Evolutionary conservation across 148 eudicot species (phyloP).

Genomic region (Fagopyrum homotropicum): DNA sequence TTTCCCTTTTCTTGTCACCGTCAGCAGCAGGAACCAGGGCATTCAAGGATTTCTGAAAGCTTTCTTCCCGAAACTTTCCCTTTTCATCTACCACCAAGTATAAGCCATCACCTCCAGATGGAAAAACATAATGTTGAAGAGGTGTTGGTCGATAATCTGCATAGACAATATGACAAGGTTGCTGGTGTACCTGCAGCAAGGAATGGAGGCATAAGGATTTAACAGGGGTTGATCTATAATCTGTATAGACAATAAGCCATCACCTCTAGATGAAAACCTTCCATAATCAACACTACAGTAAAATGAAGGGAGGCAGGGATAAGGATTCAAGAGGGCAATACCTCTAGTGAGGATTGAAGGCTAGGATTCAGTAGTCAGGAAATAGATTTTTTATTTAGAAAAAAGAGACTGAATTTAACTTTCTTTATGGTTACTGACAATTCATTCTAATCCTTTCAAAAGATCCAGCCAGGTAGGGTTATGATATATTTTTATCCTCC

Average conservation of each 20-base stretch:
- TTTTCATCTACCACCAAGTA: slow-evolving; percentile 95
- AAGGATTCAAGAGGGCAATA: background rate
- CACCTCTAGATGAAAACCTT: too few species aligned
- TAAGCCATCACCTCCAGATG: slow-evolving; percentile 87
- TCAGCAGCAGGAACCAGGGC: slow-evolving; percentile 80
- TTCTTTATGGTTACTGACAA: background rate
- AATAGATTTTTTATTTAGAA: background rate
- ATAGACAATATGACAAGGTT: slow-evolving; percentile 98
- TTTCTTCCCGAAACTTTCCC: slow-evolving; percentile 94
- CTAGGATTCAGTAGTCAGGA: slow-evolving; percentile 2
- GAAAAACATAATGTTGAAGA: slow-evolving; percentile 94
- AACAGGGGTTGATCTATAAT: background rate
- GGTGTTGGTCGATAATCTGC: slow-evolving; percentile 98
- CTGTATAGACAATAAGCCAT: too few species aligned
- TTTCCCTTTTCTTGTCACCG: slow-evolving; percentile 55
- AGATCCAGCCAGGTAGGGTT: background rate
- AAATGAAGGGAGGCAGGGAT: background rate
- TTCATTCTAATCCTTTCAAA: background rate
- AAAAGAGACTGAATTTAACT: background rate
- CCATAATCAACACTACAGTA: too few species aligned
- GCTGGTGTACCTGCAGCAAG: slow-evolving; percentile 86
- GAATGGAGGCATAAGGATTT: background rate
- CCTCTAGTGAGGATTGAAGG: background rate
- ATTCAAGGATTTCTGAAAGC: slow-evolving; percentile 95
- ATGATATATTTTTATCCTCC: background rate